Evolutionary conservation across 2,329 filamentous ascomycete species (phyloP), one percentile per base, ranked within the genome.

Genomic region (Verticillium nonalfalfae): DNA sequence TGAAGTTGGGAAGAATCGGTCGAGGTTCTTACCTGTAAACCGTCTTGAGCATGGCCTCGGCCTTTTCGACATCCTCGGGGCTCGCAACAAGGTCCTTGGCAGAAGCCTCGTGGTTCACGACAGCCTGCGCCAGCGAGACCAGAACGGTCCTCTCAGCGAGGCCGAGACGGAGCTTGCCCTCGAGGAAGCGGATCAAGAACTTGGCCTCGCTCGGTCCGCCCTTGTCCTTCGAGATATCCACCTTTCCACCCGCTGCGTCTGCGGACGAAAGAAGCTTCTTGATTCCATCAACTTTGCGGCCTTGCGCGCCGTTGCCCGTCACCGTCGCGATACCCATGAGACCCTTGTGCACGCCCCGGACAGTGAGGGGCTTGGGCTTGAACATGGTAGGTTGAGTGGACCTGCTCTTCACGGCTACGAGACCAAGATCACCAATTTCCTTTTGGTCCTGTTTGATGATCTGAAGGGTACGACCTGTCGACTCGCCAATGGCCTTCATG

Each of bases 371-470:
- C 75, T 96, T 97, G 2, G 93, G 95, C 74, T 96, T 97, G 81
- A 98, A 97, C 93, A 99, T 97, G 26, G 95, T 98, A 11, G 91
- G 91, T 71, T 99, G 95, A 56, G 93, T 98, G 14, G 90, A 91
- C 74, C 94, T 87, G 77, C 93, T 97, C 79, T 98, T 97, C 57
- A 96, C 91, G 54, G 95, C 95, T 1, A 99, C 94, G 38, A 98
- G 80, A 11, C 95, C 95, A 11, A 99, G 82, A 74, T 99, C 95
- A 60, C 95, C 95, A 74, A 98, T 97, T 69, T 97, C 93, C 70
- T 95, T 93, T 72, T 99, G 95, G 68, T 98, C 93, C 57, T 90
- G 87, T 77, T 97, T 98, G 80, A 99, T 97, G 59, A 97, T 88
- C 40, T 89, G 84, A 56, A 97, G 76, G 69, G 88, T 96, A 63